Conservation (phyloP, 202 grass and related monocot species). For the Hordeum pubiflorum region DNA sequence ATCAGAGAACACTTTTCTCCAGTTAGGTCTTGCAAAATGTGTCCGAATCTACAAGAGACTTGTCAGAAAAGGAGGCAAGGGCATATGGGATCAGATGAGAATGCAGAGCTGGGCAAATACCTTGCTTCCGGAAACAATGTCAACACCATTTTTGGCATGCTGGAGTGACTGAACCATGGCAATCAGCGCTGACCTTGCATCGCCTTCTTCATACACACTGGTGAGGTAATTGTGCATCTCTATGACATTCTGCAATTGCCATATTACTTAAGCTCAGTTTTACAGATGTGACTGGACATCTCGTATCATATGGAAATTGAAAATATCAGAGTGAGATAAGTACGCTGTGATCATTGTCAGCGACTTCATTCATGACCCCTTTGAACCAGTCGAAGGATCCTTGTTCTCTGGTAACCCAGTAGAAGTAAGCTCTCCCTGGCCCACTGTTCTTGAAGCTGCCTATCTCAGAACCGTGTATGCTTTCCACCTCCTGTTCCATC, state of each 20-base stretch:
- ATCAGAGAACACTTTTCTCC: slow-evolving; percentile 95
- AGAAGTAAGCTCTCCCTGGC: slow-evolving; percentile 92
- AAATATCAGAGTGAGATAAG: slow-evolving; percentile 10
- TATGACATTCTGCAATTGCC: slow-evolving; percentile 70
- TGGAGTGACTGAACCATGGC: slow-evolving; percentile 96
- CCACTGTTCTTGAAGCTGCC: slow-evolving; percentile 62
- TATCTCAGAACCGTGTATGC: slow-evolving; percentile 60
- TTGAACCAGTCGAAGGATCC: slow-evolving; percentile 99
- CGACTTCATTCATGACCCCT: slow-evolving; percentile 97
- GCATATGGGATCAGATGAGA: not conserved
- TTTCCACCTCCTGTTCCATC: slow-evolving; percentile 54
- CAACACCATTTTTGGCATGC: slow-evolving; percentile 84
- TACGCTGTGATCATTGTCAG: slow-evolving; percentile 82
- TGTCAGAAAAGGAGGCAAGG: not conserved
- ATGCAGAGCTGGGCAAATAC: slow-evolving; percentile 20
- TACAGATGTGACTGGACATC: not conserved
- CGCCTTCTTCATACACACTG: slow-evolving; percentile 98
- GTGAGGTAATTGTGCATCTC: slow-evolving; percentile 99
- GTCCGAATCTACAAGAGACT: slow-evolving; percentile 66
- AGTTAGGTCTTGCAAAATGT: slow-evolving; percentile 95
- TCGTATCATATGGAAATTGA: not conserved
- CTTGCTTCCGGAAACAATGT: slow-evolving; percentile 88
- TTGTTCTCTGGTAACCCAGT: slow-evolving; percentile 99
- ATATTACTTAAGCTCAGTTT: slow-evolving; percentile 24
- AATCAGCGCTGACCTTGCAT: slow-evolving; percentile 85